phyloP scores from a whole-genome alignment of 2,329 filamentous ascomycete genomes.

The Pseudogymnoascus sp. region DNA sequence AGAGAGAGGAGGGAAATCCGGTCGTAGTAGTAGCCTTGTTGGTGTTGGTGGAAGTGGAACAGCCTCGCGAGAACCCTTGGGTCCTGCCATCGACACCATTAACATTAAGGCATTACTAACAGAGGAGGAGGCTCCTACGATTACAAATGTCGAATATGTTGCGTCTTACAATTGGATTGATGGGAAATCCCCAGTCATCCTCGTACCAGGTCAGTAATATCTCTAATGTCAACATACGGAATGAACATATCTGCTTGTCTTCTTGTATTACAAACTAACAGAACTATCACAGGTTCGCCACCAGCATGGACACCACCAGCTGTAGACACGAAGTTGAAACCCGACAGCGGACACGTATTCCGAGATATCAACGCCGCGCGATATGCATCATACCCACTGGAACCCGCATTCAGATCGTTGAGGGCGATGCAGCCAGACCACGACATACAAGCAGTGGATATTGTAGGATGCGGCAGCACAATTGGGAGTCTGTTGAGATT shows the following conservation, averaged over 20 bases:
- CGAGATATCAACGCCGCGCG: constrained; percentile 37
- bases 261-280: background rate
- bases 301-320: constrained; percentile 41
- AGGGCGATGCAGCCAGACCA: constrained; percentile 33
- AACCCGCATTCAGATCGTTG: constrained; percentile 33
- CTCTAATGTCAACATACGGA: background rate
- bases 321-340: constrained; percentile 27
- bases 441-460: constrained; percentile 34
- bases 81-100: constrained; percentile 16
- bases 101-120: constrained; percentile 14
- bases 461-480: constrained; percentile 54
- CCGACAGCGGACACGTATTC: constrained; percentile 38
- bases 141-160: constrained; percentile 34
- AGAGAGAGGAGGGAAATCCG: too few relatives aligned
- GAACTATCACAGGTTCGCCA: constrained; percentile 36
- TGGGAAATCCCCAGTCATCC: constrained; percentile 30
- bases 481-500: constrained; percentile 55
- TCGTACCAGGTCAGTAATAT: constrained; percentile 36
- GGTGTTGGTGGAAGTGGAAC: too few relatives aligned
- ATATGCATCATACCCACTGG: constrained; percentile 32
- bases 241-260: constrained; percentile 5
- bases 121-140: constrained; percentile 25
- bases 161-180: constrained; percentile 46
- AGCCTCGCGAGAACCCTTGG: constrained; percentile 13
- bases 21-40: too few relatives aligned